A percentile compares a stretch with the other conserved stretches of the same genome.
These are phyloP conservation scores for Nicotiana rustica DNA, from an alignment of 305 asterid species.

Conservation along the genomic window DNA sequence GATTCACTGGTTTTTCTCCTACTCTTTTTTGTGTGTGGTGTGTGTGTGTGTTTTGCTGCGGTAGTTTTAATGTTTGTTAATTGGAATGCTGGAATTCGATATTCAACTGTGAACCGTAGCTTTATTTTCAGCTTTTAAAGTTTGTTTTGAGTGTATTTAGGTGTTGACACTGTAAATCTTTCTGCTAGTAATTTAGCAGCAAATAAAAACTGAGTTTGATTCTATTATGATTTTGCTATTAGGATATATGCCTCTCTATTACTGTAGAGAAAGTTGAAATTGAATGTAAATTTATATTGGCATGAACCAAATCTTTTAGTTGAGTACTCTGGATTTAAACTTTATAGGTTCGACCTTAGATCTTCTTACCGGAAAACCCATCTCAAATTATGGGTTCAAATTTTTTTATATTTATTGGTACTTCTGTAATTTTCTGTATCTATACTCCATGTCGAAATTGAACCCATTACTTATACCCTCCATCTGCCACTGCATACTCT, in stretches of 20 bases:
- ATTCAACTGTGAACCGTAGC: not conserved
- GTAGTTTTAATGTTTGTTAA: not conserved
- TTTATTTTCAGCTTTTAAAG: not conserved
- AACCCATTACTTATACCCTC: too few relatives aligned
- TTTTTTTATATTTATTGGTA: too few relatives aligned
- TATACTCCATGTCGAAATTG: too few relatives aligned
- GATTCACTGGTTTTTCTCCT: not conserved
- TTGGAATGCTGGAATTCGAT: not conserved
- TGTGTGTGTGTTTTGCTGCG: not conserved
- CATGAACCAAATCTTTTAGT: not conserved
- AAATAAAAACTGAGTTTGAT: not conserved
- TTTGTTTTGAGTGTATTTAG: not conserved
- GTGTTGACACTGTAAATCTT: not conserved
- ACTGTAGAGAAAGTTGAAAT: conserved; percentile 7
- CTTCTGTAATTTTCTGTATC: too few relatives aligned
- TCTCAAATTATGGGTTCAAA: too few relatives aligned
- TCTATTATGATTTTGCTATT: not conserved
- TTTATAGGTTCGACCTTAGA: too few relatives aligned
- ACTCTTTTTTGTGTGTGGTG: not conserved
- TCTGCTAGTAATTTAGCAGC: not conserved
- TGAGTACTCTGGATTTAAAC: not conserved
- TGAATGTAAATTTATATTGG: not conserved
- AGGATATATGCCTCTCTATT: not conserved
- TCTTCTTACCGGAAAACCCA: too few relatives aligned
- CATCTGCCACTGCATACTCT: not conserved